Percentiles rank a stretch among this genome's conserved stretches.
Evolutionary conservation across 164 flowering plant species (phyloP).

Genomic region (Stephania cephalantha): DNA sequence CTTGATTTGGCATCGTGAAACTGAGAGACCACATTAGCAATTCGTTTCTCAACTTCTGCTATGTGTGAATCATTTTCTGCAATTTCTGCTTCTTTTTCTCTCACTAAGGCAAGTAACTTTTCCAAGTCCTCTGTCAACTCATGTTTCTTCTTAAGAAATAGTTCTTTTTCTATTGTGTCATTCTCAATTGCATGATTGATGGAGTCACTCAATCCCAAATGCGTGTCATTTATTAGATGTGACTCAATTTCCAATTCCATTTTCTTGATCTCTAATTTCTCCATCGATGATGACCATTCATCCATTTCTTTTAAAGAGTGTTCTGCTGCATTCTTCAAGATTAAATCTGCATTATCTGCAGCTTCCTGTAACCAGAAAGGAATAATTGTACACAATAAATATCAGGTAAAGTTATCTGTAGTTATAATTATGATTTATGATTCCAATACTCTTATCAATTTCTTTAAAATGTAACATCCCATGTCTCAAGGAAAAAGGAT

Average conservation of each 20-base stretch:
- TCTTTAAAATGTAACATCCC: background rate
- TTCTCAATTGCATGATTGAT: slow-evolving; percentile 37
- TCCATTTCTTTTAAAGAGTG: slow-evolving; percentile 43
- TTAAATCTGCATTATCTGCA: slow-evolving; percentile 32
- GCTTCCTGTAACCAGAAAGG: slow-evolving; percentile 40
- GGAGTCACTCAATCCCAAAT: slow-evolving; percentile 30
- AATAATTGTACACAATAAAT: background rate
- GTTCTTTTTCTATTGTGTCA: slow-evolving; percentile 46
- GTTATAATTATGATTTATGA: background rate
- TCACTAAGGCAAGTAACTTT: slow-evolving; percentile 48
- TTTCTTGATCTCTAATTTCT: slow-evolving; percentile 47
- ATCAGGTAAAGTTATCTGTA: background rate
- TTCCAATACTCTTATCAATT: background rate
- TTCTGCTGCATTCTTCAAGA: slow-evolving; percentile 36
- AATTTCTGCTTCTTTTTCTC: slow-evolving; percentile 65
- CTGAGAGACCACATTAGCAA: slow-evolving; percentile 38
- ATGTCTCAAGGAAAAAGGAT: background rate
- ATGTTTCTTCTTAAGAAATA: slow-evolving; percentile 37
- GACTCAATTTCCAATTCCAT: slow-evolving; percentile 62
- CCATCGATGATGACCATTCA: slow-evolving; percentile 50
- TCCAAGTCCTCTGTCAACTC: slow-evolving; percentile 48
- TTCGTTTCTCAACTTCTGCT: slow-evolving; percentile 49
- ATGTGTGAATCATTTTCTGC: slow-evolving; percentile 49
- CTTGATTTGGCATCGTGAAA: slow-evolving; percentile 40
- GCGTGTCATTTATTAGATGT: slow-evolving; percentile 43